Evolutionary conservation across 352 stramenopile genomes (phyloP), one percentile per base, ranked within the genome.

Genomic region (Globisporangium viniferum): DNA sequence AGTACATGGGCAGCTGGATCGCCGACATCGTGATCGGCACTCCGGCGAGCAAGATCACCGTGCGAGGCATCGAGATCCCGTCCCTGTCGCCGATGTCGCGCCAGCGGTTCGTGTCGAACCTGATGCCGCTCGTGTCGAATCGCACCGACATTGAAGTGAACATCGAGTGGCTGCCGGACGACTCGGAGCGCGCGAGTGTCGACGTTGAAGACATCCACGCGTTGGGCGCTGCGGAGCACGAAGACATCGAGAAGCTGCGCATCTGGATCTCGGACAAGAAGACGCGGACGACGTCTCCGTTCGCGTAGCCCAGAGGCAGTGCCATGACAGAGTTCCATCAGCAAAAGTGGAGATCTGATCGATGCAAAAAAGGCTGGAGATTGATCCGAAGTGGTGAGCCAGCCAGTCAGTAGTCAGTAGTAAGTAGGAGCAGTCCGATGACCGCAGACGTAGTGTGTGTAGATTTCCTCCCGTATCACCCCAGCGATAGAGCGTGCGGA

Each of bases 191-290:
- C 15, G 44, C 69, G 22, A 87, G 72, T 60, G 63, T 75, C 31
- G 63, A 73, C 62, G 64, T 75, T 44, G 64, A 73, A 59, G 75
- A 79, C 46, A 66, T 73, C 33, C 69, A 80, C 55, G 70, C 58
- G 1, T 24, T 75, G 64, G 62, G 56, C 18, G 70, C 74, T 15
- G 73, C 75, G 39, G 75, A 84, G 2, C 67, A 64, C 10, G 75
- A 84, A 18, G 80, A 88, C 33, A 73, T 90, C 58, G 87, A 94
- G 73, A 93, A 89, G 76, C 74, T 94, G 36, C 87, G 87, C 59
- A 94, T 94, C 62, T 94, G 87, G 87, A 92, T 94, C 61, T 94
- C 87, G 24, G 87, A 94, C 73, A 91, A 91, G 73, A 94, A 94
- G 73, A 82, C 73, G 14, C 83, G 85, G 56, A 94, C 83, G 24